Percentiles rank a stretch among this genome's conserved stretches.
Conservation (phyloP, 2,329 filamentous ascomycete genomes). For the Arthrobotrys iridis region DNA sequence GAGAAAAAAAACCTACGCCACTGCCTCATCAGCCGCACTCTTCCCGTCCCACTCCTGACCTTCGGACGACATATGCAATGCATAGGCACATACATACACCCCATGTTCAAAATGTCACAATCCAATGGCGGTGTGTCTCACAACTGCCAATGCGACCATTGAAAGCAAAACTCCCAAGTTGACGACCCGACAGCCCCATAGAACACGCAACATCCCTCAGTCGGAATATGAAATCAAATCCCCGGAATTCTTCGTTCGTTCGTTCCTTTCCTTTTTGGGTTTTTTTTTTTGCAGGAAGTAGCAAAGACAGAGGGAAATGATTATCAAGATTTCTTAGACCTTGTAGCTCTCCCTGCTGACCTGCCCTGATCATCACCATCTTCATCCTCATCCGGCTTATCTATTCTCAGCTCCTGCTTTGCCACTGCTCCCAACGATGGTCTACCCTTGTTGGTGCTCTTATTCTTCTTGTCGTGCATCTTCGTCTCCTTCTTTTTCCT, state of each 20-base stretch:
- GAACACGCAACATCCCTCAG: constrained; percentile 1
- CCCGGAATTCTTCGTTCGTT: neutral
- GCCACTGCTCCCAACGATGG: neutral
- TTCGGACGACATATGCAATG: constrained; percentile 3
- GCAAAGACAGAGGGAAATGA: no score
- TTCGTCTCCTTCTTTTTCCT: constrained; percentile 2
- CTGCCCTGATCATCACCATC: neutral
- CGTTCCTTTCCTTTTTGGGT: neutral
- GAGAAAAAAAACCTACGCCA: constrained; percentile 29
- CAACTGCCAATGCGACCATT: neutral
- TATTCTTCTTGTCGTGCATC: neutral
- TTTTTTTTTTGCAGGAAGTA: neutral
- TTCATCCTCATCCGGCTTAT: constrained; percentile 4
- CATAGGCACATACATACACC: no score
- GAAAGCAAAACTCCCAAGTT: neutral
- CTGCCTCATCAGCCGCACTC: constrained; percentile 44
- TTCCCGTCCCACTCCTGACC: neutral
- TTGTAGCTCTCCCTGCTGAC: constrained; percentile 25
- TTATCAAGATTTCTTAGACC: constrained; percentile 37
- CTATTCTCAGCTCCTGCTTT: constrained; percentile 23
- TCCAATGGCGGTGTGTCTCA: no score
- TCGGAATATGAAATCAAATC: constrained; percentile 5
- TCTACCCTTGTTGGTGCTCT: constrained; percentile 1
- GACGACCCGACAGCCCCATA: neutral
- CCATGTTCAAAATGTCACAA: constrained; percentile 11